phyloP scores from a whole-genome alignment of 768 basidiomycete species.

The Amyloporia xantha region DNA sequence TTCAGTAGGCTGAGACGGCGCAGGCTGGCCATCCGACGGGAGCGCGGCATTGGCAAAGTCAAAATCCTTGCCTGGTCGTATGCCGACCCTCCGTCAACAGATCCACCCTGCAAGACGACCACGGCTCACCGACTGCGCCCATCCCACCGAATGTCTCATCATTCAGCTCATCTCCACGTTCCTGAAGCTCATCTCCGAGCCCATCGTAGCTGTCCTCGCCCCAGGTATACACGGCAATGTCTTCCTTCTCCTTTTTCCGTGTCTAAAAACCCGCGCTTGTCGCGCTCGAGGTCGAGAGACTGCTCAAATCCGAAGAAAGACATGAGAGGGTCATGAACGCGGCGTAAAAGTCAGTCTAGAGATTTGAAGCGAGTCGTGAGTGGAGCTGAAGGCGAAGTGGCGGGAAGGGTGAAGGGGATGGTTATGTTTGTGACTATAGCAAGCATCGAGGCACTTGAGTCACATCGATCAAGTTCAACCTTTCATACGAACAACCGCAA shows the following conservation, averaged over 20 bases:
- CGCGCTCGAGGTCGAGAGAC: slow-evolving; percentile 52
- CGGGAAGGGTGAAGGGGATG: too few relatives aligned
- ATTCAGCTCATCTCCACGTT: slow-evolving; percentile 89
- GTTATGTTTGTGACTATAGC: too few relatives aligned
- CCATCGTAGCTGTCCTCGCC: slow-evolving; percentile 88
- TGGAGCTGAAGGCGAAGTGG: too few relatives aligned
- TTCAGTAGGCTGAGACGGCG: too few relatives aligned
- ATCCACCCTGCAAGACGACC: too few relatives aligned
- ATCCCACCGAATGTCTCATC: slow-evolving; percentile 90
- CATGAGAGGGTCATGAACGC: slow-evolving; percentile 41
- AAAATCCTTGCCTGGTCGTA: slow-evolving; percentile 73
- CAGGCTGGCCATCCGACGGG: too few relatives aligned
- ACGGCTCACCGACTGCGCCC: slow-evolving; percentile 67
- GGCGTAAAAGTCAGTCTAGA: too few relatives aligned
- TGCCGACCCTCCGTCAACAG: too few relatives aligned
- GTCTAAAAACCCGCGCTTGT: slow-evolving; percentile 50
- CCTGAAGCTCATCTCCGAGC: slow-evolving; percentile 79
- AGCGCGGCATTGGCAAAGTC: slow-evolving; percentile 66
- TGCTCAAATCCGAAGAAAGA: slow-evolving; percentile 78
- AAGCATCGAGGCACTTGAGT: too few relatives aligned
- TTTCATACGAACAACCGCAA: too few relatives aligned
- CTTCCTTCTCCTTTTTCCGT: slow-evolving; percentile 52
- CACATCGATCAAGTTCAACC: too few relatives aligned
- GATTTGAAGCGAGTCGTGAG: too few relatives aligned
- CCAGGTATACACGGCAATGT: slow-evolving; percentile 90